Percentiles rank a stretch among this genome's conserved stretches.
These are phyloP conservation scores for Neurospora sp. DNA, from an alignment of 495 filamentous ascomycete species.

Conservation along the genomic window DNA sequence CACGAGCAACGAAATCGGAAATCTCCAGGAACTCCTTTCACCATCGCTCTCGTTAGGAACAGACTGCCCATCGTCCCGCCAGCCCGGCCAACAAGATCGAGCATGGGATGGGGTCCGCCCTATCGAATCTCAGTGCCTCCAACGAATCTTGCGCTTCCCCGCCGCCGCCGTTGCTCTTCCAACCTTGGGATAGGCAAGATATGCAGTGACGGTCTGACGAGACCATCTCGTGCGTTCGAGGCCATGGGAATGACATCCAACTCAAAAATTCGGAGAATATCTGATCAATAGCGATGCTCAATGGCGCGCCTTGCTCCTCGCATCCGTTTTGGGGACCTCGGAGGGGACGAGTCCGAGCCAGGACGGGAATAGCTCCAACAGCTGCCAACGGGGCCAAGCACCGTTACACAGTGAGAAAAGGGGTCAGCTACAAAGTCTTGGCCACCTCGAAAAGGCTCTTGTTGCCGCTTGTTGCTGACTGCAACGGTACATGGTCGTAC, in stretches of 20 bases:
- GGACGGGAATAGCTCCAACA: not conserved
- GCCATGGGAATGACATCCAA: not conserved
- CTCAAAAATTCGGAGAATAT: conserved; percentile 9
- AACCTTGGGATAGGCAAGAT: not conserved
- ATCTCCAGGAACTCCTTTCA: not conserved
- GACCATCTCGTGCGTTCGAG: not conserved
- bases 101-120: not conserved
- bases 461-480: not conserved
- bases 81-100: not conserved
- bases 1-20: not conserved
- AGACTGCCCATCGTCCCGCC: not conserved
- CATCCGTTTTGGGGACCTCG: conserved; percentile 16
- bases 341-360: conserved; percentile 14
- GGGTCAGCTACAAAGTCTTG: not conserved
- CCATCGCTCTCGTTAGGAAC: not conserved
- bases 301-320: conserved; percentile 7
- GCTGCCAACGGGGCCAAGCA: not conserved
- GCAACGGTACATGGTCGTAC: conserved; percentile 1
- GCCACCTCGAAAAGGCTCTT: not conserved
- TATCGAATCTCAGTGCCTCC: not conserved
- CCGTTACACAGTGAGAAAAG: not conserved
- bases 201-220: not conserved
- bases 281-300: conserved; percentile 5
- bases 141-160: not conserved
- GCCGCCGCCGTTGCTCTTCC: not conserved